A percentile compares a stretch with the other conserved stretches of the same genome.
Conservation (phyloP, 352 stramenopile genomes). For the Phytophthora pseudosyringae region DNA sequence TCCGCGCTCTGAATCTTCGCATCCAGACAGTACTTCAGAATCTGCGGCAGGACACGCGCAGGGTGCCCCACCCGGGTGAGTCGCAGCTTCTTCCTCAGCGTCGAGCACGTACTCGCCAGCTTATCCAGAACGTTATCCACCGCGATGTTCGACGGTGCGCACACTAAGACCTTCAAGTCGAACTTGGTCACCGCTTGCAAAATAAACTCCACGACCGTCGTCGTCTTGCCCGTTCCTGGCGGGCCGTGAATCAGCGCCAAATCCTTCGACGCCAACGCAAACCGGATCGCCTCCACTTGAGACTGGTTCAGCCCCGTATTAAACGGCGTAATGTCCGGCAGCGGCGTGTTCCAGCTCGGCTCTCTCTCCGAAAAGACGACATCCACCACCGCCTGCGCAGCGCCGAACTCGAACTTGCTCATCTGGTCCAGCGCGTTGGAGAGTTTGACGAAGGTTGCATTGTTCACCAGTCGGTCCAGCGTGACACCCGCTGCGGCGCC, state of each 20-base stretch:
- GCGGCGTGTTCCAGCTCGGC: conserved; percentile 59
- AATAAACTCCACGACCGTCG: conserved; percentile 97
- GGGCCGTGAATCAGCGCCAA: conserved; percentile 93
- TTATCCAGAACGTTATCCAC: conserved; percentile 98
- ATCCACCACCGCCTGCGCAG: conserved; percentile 67
- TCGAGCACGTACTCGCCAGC: conserved; percentile 64
- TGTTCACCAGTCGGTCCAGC: conserved; percentile 87
- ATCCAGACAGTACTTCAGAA: conserved; percentile 95
- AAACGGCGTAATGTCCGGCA: conserved; percentile 57
- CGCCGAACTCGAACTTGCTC: conserved; percentile 63
- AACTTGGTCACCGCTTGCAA: conserved; percentile 89
- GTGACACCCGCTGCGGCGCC: conserved; percentile 42
- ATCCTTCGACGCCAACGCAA: conserved; percentile 87
- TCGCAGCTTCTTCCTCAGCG: conserved; percentile 39
- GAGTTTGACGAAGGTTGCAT: conserved; percentile 85
- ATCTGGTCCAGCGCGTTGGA: conserved; percentile 67
- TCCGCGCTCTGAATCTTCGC: conserved; percentile 92
- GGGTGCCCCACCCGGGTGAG: conserved; percentile 94
- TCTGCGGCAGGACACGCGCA: conserved; percentile 90
- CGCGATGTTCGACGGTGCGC: conserved; percentile 97
- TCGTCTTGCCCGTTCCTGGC: conserved; percentile 97
- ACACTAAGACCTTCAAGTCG: conserved; percentile 94
- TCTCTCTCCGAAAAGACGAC: conserved; percentile 65
- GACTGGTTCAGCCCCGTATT: conserved; percentile 68
- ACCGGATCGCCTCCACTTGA: conserved; percentile 79